phyloP scores from a whole-genome alignment of 345 rosid genomes.

The Heritiera littoralis region DNA sequence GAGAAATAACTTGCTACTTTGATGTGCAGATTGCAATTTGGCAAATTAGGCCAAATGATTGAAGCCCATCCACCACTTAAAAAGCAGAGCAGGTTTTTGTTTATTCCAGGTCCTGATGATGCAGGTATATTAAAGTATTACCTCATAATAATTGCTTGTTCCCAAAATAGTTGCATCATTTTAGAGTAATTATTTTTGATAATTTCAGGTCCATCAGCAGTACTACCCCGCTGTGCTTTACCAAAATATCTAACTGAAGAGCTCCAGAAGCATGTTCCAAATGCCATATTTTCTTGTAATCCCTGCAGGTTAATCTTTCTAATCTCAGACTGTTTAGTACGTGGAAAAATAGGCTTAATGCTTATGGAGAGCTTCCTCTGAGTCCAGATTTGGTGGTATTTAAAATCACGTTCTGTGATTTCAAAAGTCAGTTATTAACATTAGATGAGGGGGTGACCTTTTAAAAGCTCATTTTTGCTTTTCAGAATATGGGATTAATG shows the following conservation, averaged over 20 bases:
- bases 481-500: slow-evolving; percentile 6
- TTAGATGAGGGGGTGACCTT: neutral
- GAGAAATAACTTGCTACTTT: neutral
- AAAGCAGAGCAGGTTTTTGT: slow-evolving; percentile 75
- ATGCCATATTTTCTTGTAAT: slow-evolving; percentile 84
- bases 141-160: slow-evolving; percentile 4
- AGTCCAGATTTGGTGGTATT: neutral
- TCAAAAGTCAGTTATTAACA: neutral
- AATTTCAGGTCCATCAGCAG: slow-evolving; percentile 82
- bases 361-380: neutral
- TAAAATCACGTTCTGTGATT: neutral
- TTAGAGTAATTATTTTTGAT: slow-evolving; percentile 22
- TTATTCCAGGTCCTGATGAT: slow-evolving; percentile 92
- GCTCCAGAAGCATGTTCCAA: slow-evolving; percentile 62
- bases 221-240: slow-evolving; percentile 74
- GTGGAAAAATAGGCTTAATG: neutral
- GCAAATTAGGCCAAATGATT: slow-evolving; percentile 79
- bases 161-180: neutral
- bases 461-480: neutral
- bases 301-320: slow-evolving; percentile 79
- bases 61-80: slow-evolving; percentile 72
- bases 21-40: slow-evolving; percentile 61
- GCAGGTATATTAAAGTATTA: slow-evolving; percentile 53
- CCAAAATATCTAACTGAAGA: slow-evolving; percentile 79
- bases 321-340: neutral